phyloP scores from a whole-genome alignment of 148 eudicot species.

The Chenopodium quinoa region DNA sequence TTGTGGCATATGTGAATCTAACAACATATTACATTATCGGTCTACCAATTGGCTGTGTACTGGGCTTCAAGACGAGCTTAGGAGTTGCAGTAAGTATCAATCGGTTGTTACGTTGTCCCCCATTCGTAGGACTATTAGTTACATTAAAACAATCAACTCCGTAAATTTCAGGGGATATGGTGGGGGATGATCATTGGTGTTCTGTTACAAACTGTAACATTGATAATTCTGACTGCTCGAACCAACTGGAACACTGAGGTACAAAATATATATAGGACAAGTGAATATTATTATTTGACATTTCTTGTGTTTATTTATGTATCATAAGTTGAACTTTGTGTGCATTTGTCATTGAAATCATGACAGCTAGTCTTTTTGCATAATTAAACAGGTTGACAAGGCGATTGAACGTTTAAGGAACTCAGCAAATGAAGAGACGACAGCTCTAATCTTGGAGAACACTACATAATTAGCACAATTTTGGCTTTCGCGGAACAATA shows the following conservation, averaged over 20 bases:
- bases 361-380: not conserved
- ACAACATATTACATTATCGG: constrained; percentile 54
- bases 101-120: not conserved
- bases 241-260: constrained; percentile 57
- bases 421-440: constrained; percentile 42
- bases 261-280: not conserved
- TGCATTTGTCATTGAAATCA: not conserved
- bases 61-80: constrained; percentile 58
- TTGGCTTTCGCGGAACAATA: not conserved
- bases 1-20: constrained; percentile 49
- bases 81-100: constrained; percentile 45
- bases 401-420: constrained; percentile 46
- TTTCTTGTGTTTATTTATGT: too few species aligned
- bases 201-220: constrained; percentile 41
- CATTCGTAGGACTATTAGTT: too few species aligned
- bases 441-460: constrained; percentile 20
- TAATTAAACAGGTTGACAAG: constrained; percentile 39
- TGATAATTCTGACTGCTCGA: constrained; percentile 49
- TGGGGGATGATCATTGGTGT: constrained; percentile 69
- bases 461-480: constrained; percentile 15
- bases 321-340: not conserved
- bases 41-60: constrained; percentile 62
- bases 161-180: constrained; percentile 50
- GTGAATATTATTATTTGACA: not conserved
- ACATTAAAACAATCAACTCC: not conserved